Evolutionary conservation across 75 land plant genomes (phyloP).

Genomic region (Selaginella moellendorffii): DNA sequence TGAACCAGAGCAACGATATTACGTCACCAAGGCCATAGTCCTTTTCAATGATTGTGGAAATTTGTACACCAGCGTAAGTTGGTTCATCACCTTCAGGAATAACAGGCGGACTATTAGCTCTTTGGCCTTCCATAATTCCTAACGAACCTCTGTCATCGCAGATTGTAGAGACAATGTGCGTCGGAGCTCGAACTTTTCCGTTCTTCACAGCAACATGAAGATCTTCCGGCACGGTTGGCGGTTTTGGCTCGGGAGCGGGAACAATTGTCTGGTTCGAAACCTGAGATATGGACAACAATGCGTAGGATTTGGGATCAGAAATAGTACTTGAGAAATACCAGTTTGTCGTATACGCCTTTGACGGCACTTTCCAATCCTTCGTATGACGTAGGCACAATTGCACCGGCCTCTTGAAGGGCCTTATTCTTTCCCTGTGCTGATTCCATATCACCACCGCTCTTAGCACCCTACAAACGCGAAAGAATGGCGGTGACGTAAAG

Average conservation of each 20-base stretch:
- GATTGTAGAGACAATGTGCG: constrained; percentile 91
- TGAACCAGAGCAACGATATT: constrained; percentile 95
- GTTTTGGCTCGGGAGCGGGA: constrained; percentile 47
- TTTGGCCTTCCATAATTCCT: too few species aligned
- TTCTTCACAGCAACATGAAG: constrained; percentile 71
- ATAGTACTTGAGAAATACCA: constrained; percentile 15
- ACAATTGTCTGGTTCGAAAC: constrained; percentile 51
- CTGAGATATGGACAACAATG: constrained; percentile 26
- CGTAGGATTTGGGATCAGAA: too few species aligned
- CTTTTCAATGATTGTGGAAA: constrained; percentile 85
- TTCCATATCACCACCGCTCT: constrained; percentile 97
- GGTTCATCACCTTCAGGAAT: constrained; percentile 97
- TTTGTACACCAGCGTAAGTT: constrained; percentile 81
- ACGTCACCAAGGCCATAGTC: constrained; percentile 93
- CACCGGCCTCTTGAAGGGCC: constrained; percentile 79
- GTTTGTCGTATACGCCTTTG: constrained; percentile 54
- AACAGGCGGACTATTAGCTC: too few species aligned
- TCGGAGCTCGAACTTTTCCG: constrained; percentile 96
- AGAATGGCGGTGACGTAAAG: too few species aligned
- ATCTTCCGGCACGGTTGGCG: constrained; percentile 91
- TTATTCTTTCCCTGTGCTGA: constrained; percentile 95
- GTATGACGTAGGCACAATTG: constrained; percentile 81
- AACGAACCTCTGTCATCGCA: constrained; percentile 75
- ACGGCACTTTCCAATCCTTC: constrained; percentile 76
- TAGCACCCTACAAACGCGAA: neutral